A percentile compares a stretch with the other conserved stretches of the same genome.
These are phyloP conservation scores for Colletotrichum viniferum DNA, from an alignment of 2,329 filamentous ascomycete genomes.

Conservation along the genomic window DNA sequence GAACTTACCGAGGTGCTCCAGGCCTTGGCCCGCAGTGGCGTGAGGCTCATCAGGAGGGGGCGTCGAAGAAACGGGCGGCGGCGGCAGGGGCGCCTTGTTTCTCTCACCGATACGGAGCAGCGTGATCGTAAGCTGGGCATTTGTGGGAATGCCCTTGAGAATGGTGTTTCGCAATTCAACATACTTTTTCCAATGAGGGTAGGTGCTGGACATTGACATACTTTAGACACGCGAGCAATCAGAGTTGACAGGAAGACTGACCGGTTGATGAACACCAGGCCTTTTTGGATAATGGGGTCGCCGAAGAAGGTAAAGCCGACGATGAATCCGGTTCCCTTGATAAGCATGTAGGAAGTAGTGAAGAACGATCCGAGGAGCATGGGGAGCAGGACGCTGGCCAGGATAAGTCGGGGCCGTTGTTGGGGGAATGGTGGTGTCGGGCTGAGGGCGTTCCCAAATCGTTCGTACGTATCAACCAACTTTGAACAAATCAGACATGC, in stretches of 20 bases:
- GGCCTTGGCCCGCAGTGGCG: slow-evolving; percentile 44
- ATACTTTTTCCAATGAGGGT: slow-evolving; percentile 77
- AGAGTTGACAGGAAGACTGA: slow-evolving; percentile 31
- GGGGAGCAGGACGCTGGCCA: slow-evolving; percentile 58
- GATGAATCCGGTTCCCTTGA: slow-evolving; percentile 70
- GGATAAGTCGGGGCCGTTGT: slow-evolving; percentile 54
- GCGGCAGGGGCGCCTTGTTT: slow-evolving; percentile 79
- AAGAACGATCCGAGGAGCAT: slow-evolving; percentile 57
- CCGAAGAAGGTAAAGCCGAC: slow-evolving; percentile 81
- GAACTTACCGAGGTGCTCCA: slow-evolving; percentile 38
- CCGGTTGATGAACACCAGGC: slow-evolving; percentile 62
- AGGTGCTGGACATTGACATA: slow-evolving; percentile 35
- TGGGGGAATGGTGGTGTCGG: slow-evolving; percentile 66
- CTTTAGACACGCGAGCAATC: slow-evolving; percentile 27
- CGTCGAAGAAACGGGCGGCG: slow-evolving; percentile 44
- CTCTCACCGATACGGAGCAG: slow-evolving; percentile 81
- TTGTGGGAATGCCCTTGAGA: slow-evolving; percentile 83
- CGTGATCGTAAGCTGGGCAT: slow-evolving; percentile 82
- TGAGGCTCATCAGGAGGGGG: slow-evolving; percentile 45
- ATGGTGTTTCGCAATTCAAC: slow-evolving; percentile 77
- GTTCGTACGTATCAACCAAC: slow-evolving; percentile 54
- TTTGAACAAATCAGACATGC: rapidly evolving
- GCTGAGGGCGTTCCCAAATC: slow-evolving; percentile 61
- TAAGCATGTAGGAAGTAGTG: slow-evolving; percentile 61
- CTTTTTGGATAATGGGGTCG: slow-evolving; percentile 71